Conservation (phyloP, 2,329 filamentous ascomycete species). For the Aspergillus thermomutatus region DNA sequence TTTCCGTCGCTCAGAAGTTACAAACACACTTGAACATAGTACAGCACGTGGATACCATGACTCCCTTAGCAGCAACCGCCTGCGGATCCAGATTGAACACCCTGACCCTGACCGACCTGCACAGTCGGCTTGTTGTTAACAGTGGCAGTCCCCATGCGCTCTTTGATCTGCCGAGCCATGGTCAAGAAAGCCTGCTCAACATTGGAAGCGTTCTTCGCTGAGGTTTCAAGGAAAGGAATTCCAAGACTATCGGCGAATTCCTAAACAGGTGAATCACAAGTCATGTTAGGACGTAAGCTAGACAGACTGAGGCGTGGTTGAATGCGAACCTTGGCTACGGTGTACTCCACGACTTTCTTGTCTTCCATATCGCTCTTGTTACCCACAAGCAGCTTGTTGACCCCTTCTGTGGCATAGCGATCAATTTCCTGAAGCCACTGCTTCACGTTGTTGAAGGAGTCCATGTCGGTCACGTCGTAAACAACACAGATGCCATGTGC, state of each 20-base stretch:
- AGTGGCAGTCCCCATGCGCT: constrained; percentile 95
- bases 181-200: constrained; percentile 99
- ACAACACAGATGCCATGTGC: constrained; percentile 99
- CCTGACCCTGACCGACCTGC: constrained; percentile 90
- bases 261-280: constrained; percentile 47
- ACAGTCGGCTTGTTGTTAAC: constrained; percentile 99
- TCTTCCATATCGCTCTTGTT: constrained; percentile 99
- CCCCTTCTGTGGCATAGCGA: constrained; percentile 96
- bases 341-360: constrained; percentile 99
- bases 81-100: constrained; percentile 81
- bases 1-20: constrained; percentile 10
- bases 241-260: constrained; percentile 98
- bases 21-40: constrained; percentile 13
- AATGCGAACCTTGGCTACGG: constrained; percentile 84
- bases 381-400: constrained; percentile 98
- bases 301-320: neutral
- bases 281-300: constrained; percentile 6
- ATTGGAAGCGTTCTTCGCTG: constrained; percentile 98
- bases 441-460: constrained; percentile 99
- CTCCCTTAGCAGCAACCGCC: constrained; percentile 81
- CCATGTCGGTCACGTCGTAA: constrained; percentile 99
- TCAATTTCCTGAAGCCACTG: constrained; percentile 99
- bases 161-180: constrained; percentile 99
- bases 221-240: constrained; percentile 99
- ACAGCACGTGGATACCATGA: constrained; percentile 20